Percentiles rank a stretch among this genome's conserved stretches.
Evolutionary conservation across 345 rosid species (phyloP).

Genomic region (Eucalyptus sp.): DNA sequence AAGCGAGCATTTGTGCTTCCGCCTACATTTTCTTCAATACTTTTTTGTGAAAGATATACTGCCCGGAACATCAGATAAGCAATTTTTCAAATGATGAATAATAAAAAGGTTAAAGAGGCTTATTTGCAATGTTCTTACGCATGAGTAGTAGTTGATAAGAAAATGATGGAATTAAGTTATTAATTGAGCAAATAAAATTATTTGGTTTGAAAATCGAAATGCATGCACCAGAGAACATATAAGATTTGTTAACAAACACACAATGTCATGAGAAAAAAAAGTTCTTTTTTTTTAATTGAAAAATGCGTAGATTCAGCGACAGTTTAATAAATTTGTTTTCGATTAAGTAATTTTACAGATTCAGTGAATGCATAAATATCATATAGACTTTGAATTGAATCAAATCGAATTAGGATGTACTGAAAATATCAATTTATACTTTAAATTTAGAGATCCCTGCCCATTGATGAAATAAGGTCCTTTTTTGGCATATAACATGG

Average conservation of each 20-base stretch:
- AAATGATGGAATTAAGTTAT: neutral
- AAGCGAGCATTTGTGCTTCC: neutral
- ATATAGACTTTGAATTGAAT: too few relatives aligned
- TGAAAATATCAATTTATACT: too few relatives aligned
- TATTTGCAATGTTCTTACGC: neutral
- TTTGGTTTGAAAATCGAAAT: neutral
- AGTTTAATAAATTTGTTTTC: too few relatives aligned
- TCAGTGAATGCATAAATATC: too few relatives aligned
- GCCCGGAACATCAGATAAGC: neutral
- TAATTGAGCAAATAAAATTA: neutral
- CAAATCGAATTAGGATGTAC: too few relatives aligned
- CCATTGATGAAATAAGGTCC: too few relatives aligned
- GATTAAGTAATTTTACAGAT: too few relatives aligned
- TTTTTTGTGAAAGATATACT: neutral
- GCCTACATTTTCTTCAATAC: neutral
- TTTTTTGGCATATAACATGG: too few relatives aligned
- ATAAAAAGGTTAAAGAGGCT: neutral
- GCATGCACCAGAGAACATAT: neutral
- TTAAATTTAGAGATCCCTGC: too few relatives aligned
- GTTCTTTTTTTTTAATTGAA: neutral
- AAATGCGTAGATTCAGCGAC: neutral
- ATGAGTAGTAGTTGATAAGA: neutral
- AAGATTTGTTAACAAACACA: neutral
- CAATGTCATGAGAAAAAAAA: neutral
- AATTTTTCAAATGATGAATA: neutral